These are phyloP conservation scores for Xylaria castorea DNA, from an alignment of 495 filamentous ascomycete species.

Conservation along the genomic window DNA sequence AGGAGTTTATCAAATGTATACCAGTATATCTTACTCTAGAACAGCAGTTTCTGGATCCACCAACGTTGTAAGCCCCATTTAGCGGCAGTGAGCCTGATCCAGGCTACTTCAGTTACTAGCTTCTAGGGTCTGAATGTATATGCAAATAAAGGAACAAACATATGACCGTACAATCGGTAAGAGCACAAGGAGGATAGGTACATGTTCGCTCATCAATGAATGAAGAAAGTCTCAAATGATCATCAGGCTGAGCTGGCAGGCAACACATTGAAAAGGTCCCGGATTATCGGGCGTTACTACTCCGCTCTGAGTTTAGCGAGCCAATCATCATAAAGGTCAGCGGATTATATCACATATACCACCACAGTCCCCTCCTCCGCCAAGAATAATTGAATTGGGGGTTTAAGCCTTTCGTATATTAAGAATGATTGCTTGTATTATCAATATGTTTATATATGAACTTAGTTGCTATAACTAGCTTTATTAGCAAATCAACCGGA, in stretches of 20 bases:
- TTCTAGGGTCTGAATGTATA: neutral
- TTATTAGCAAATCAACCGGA: too few relatives aligned
- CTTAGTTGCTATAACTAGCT: too few relatives aligned
- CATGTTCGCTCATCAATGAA: neutral
- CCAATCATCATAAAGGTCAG: neutral
- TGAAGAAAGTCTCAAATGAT: neutral
- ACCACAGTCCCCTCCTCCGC: too few relatives aligned
- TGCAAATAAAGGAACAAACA: neutral
- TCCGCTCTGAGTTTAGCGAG: neutral
- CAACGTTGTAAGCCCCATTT: neutral
- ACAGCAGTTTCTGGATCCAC: neutral
- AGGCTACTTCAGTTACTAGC: neutral
- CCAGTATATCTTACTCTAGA: neutral
- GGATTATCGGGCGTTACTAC: neutral
- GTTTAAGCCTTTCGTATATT: too few relatives aligned
- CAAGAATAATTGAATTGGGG: too few relatives aligned
- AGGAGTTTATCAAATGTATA: neutral
- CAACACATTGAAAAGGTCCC: neutral
- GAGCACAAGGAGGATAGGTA: neutral
- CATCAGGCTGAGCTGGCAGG: neutral
- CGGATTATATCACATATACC: too few relatives aligned
- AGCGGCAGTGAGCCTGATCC: neutral
- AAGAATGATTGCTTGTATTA: too few relatives aligned
- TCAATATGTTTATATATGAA: too few relatives aligned
- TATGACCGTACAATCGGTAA: neutral